Evolutionary conservation across 352 stramenopile species (phyloP), one percentile per base, ranked within the genome.

Genomic region (Phytopythium cucurbitacearum): DNA sequence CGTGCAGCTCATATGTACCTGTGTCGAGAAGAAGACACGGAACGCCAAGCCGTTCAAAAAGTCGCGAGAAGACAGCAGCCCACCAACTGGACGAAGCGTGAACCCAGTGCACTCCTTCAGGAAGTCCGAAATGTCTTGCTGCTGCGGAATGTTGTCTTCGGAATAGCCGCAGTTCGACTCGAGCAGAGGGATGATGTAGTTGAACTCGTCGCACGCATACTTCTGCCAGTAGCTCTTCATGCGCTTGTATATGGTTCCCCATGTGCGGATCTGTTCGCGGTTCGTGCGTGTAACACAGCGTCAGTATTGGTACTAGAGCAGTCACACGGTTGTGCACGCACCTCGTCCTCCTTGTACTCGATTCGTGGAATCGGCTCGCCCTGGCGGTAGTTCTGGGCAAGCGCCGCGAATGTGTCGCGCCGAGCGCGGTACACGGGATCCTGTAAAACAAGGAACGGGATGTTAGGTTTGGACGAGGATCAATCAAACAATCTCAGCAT

Each of bases 41-140:
- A 99, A 99, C 3, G 97, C 96, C 36, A 99, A 74, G 35, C 91
- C 97, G 69, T 98, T 99, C 7, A 99, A 72, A 64, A 99, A 99
- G 60, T 99, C 96, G 21, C 97, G 85, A 41, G 91, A 97, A 37
- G 88, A 97, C n/a, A 99, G 74, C 21, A 99, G 69, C 21, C 97
- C 97, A 15, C 93, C 87, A 5, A 99, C 96, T 2, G 96, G 96
- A 48, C 95, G 81, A 51, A 99, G 73, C 35, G 75, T 87, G 61
- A 91, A 94, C 32, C 84, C 91, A n/a, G 94, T 98, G 64, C 83
- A 93, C 45, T 93, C 66, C 51, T 97, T 84, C 1, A 99, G 71
- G 56, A 98, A 99, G 36, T 89, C 79, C n/a, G 88, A 97, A 57
- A 99, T 98, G 58, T 98, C 88, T 57, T 89, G 72, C 60, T 89